These are phyloP conservation scores for Debaryomyces tyrocola DNA, from an alignment of 805 yeast species.

Conservation along the genomic window DNA sequence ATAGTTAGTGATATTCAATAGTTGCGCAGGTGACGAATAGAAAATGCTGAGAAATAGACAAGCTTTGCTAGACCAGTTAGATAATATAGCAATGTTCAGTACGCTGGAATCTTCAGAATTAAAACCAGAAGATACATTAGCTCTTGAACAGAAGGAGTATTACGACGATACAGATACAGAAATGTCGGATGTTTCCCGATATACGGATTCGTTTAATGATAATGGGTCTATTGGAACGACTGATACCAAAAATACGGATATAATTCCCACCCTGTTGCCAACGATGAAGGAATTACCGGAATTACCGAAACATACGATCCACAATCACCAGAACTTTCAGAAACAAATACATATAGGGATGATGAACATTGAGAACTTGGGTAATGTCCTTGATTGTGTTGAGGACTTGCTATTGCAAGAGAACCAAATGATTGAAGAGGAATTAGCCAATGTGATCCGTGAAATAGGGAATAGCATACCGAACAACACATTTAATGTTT, in stretches of 20 bases:
- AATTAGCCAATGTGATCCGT: slow-evolving; percentile 11
- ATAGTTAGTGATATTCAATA: too few relatives aligned
- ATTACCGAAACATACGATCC: neutral
- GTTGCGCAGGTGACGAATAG: too few relatives aligned
- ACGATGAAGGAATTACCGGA: neutral
- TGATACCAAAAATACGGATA: slow-evolving; percentile 6
- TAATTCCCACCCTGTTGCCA: neutral
- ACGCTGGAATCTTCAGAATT: neutral
- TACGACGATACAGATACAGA: slow-evolving; percentile 1
- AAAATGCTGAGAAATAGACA: slow-evolving; percentile 2
- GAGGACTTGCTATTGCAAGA: slow-evolving; percentile 26
- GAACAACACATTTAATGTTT: slow-evolving; percentile 1
- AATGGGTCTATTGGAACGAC: slow-evolving; percentile 3
- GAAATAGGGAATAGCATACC: slow-evolving; percentile 19
- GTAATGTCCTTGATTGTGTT: slow-evolving; percentile 24
- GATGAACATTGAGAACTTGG: slow-evolving; percentile 11
- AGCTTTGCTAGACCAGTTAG: slow-evolving; percentile 7
- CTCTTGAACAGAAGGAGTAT: neutral
- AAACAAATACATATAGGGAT: neutral
- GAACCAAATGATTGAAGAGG: slow-evolving; percentile 14
- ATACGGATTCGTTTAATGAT: neutral
- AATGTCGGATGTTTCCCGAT: neutral
- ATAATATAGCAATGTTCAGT: slow-evolving; percentile 1
- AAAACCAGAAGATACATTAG: neutral
- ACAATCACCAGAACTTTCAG: neutral